These are phyloP conservation scores for Claviceps fusiformis DNA, from an alignment of 2,329 filamentous ascomycete species.

Conservation along the genomic window DNA sequence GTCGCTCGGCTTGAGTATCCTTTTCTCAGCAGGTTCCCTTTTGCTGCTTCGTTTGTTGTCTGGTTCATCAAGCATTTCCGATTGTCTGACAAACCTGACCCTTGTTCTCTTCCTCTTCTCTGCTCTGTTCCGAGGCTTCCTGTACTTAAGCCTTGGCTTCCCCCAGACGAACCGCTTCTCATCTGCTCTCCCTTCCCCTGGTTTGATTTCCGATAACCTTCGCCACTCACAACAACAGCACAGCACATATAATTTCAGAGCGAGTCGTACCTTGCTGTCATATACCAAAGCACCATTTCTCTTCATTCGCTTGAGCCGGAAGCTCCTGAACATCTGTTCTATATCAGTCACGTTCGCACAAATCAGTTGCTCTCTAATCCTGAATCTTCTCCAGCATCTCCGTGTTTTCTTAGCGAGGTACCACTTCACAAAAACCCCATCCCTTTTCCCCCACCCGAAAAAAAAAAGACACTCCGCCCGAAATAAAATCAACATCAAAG, in stretches of 20 bases:
- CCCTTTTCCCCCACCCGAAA: too few relatives aligned
- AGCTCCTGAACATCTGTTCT: background rate
- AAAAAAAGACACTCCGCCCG: too few relatives aligned
- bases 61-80: conserved; percentile 4
- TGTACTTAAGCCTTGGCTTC: conserved; percentile 2
- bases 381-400: background rate
- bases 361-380: too few relatives aligned
- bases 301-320: background rate
- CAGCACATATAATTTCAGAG: background rate
- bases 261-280: background rate
- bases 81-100: background rate
- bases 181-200: background rate
- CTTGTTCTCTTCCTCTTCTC: background rate
- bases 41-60: conserved; percentile 3
- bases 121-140: conserved; percentile 3
- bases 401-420: background rate
- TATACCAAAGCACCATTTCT: background rate
- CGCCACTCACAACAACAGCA: background rate
- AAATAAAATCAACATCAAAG: too few relatives aligned
- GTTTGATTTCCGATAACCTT: background rate
- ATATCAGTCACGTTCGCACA: background rate
- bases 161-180: background rate
- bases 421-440: background rate
- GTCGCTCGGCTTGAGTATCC: conserved; percentile 6
- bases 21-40: conserved; percentile 3